Percentiles rank a stretch among this genome's conserved stretches.
Conservation (phyloP, 768 basidiomycete genomes). For the Leccinum rimulosum region DNA sequence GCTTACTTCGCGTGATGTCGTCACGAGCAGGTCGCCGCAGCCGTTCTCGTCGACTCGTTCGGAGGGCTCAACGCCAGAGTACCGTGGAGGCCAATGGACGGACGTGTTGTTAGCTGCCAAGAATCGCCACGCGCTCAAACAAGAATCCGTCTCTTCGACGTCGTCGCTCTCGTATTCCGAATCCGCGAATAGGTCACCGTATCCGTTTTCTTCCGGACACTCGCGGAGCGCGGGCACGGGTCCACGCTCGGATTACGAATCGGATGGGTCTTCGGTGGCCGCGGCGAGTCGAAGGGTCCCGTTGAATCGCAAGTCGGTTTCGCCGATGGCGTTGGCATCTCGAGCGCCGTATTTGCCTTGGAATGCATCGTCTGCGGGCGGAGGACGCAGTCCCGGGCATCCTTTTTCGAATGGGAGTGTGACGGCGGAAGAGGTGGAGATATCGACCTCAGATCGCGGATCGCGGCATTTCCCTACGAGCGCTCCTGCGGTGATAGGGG, state of each 20-base stretch:
- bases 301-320: slow-evolving; percentile 64
- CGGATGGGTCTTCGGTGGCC: slow-evolving; percentile 39
- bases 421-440: slow-evolving; percentile 23
- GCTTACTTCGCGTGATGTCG: slow-evolving; percentile 49
- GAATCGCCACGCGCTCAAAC: slow-evolving; percentile 39
- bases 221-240: slow-evolving; percentile 21
- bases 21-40: slow-evolving; percentile 28
- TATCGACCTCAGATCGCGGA: slow-evolving; percentile 20
- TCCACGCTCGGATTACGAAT: slow-evolving; percentile 52
- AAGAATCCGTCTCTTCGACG: slow-evolving; percentile 60
- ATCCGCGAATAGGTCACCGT: slow-evolving; percentile 33
- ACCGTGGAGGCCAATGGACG: slow-evolving; percentile 43
- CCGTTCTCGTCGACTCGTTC: slow-evolving; percentile 34
- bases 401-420: slow-evolving; percentile 17
- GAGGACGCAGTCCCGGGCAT: slow-evolving; percentile 27
- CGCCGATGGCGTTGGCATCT: slow-evolving; percentile 65
- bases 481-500: not conserved
- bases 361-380: slow-evolving; percentile 41
- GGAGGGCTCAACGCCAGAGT: slow-evolving; percentile 35
- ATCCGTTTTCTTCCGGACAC: slow-evolving; percentile 15
- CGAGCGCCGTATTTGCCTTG: slow-evolving; percentile 36
- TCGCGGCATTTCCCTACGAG: slow-evolving; percentile 25
- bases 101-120: slow-evolving; percentile 41
- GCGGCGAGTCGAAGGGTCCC: slow-evolving; percentile 54
- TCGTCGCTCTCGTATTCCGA: slow-evolving; percentile 65